A percentile compares a stretch with the other conserved stretches of the same genome.
Conservation (phyloP, 2,329 filamentous ascomycete genomes). For the Hymenoscyphus linearis region DNA sequence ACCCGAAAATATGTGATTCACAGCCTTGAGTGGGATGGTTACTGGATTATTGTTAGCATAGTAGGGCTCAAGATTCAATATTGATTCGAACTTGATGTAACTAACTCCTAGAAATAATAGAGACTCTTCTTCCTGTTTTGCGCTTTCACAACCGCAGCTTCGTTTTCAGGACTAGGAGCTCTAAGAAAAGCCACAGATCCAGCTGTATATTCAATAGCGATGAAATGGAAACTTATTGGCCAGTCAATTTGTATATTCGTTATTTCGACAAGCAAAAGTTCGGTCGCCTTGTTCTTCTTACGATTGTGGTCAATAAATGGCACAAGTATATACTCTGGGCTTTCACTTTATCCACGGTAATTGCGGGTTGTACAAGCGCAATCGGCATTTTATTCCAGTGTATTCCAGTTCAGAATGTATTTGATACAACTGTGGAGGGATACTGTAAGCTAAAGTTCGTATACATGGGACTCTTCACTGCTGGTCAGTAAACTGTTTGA, state of each 20-base stretch:
- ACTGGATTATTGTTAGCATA: not conserved
- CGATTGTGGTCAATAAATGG: not conserved
- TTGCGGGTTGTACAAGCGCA: not conserved
- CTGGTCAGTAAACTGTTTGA: not conserved
- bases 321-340: constrained; percentile 1
- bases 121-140: not conserved
- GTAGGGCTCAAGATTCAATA: not conserved
- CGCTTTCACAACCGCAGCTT: not conserved
- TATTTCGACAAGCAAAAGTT: constrained; percentile 3
- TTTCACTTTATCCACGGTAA: not conserved
- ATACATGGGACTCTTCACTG: not conserved
- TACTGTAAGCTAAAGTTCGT: constrained; percentile 3
- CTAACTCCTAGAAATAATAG: not conserved
- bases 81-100: not conserved
- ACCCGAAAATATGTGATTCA: not conserved
- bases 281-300: constrained; percentile 4
- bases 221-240: constrained; percentile 4
- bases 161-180: constrained; percentile 6
- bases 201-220: constrained; percentile 4
- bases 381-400: constrained; percentile 2
- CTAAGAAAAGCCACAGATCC: constrained; percentile 6
- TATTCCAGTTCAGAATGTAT: not conserved
- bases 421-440: not conserved
- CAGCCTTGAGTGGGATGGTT: not conserved
- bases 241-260: not conserved